A percentile compares a stretch with the other conserved stretches of the same genome.
phyloP scores from a whole-genome alignment of 2,329 filamentous ascomycete species.

The Apiospora pterosperma region DNA sequence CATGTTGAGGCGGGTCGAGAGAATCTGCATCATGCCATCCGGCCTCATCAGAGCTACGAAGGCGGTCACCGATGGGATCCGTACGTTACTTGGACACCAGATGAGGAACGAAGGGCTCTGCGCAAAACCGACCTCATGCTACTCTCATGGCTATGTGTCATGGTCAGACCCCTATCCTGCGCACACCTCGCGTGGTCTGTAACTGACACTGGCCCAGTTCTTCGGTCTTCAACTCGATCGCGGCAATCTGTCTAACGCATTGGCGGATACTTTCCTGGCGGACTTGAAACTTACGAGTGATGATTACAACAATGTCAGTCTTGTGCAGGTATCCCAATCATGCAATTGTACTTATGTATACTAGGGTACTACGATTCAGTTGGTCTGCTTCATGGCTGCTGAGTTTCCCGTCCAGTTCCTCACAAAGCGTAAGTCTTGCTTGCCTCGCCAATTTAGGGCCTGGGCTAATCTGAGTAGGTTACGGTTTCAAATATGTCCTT shows the following conservation, averaged over 20 bases:
- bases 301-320: conserved; percentile 46
- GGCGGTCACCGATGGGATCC: conserved; percentile 40
- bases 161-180: conserved; percentile 41
- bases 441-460: no score
- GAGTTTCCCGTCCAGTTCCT: conserved; percentile 37
- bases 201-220: conserved; percentile 28
- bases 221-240: conserved; percentile 50
- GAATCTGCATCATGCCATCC: conserved; percentile 29
- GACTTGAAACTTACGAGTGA: conserved; percentile 48
- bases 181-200: conserved; percentile 38
- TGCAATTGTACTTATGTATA: conserved; percentile 41
- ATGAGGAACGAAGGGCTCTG: conserved; percentile 54
- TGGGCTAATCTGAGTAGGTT: not conserved
- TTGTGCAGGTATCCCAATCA: conserved; percentile 44
- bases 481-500: conserved; percentile 51
- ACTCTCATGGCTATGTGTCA: conserved; percentile 39
- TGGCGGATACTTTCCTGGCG: conserved; percentile 45
- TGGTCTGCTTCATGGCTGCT: conserved; percentile 28
- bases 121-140: conserved; percentile 47
- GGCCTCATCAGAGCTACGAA: conserved; percentile 33
- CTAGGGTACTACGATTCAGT: conserved; percentile 42
- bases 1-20: conserved; percentile 33
- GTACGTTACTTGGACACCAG: conserved; percentile 45
- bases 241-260: conserved; percentile 48
- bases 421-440: conserved; percentile 39